Evolutionary conservation across 2,329 filamentous ascomycete species (phyloP).

Genomic region (Trichoderma endophyticum): DNA sequence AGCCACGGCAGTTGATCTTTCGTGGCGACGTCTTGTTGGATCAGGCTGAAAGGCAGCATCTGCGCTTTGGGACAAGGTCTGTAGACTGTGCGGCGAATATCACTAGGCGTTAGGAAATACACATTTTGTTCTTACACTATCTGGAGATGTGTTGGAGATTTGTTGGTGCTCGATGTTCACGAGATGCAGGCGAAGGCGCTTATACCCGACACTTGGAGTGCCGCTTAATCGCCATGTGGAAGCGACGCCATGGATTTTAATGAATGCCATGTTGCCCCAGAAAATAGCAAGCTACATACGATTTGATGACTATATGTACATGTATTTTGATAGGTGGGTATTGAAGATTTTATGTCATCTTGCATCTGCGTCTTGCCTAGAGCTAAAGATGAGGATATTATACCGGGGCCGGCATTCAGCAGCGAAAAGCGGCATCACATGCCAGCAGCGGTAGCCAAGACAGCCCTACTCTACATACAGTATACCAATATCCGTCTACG

Average conservation of each 20-base stretch:
- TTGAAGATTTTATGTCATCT: background rate
- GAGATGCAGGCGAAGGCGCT: background rate
- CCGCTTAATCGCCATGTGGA: background rate
- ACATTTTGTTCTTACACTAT: background rate
- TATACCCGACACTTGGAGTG: background rate
- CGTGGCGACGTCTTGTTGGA: background rate
- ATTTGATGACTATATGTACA: background rate
- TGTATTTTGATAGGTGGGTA: background rate
- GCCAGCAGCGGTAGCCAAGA: background rate
- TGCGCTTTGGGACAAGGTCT: background rate
- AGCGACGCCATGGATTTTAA: background rate
- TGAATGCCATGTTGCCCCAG: background rate
- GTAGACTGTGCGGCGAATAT: background rate
- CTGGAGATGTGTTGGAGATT: background rate
- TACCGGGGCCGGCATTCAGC: background rate
- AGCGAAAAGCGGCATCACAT: background rate
- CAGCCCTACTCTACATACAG: background rate
- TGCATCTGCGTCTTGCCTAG: background rate
- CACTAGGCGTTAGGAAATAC: slow-evolving; percentile 4
- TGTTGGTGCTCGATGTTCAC: no score
- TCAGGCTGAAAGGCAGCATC: background rate
- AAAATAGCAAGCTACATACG: background rate
- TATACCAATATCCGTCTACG: background rate
- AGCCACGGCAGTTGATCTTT: background rate
- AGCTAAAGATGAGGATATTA: background rate